These are phyloP conservation scores for Hymenoscyphus fructigenus DNA, from an alignment of 2,329 filamentous ascomycete genomes.

Conservation along the genomic window DNA sequence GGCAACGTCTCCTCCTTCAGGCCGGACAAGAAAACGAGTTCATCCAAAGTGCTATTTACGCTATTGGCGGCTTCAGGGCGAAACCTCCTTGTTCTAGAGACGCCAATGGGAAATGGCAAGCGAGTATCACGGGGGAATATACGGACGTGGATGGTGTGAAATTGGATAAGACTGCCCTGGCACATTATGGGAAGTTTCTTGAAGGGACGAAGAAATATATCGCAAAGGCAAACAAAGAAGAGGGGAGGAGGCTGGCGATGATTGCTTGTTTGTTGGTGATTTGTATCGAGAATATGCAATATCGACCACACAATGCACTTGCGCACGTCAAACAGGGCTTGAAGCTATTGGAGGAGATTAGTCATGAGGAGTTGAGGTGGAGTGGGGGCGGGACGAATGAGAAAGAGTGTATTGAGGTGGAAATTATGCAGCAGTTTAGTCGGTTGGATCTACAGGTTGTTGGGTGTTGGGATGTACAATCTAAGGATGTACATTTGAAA, in stretches of 20 bases:
- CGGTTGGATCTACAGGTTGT: constrained; percentile 25
- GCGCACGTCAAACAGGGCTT: constrained; percentile 20
- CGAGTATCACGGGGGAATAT: not conserved
- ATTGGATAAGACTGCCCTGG: constrained; percentile 13
- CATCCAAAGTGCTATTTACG: constrained; percentile 26
- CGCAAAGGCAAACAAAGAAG: constrained; percentile 8
- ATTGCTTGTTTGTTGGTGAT: constrained; percentile 29
- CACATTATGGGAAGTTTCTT: constrained; percentile 25
- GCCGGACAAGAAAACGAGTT: constrained; percentile 50
- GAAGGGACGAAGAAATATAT: constrained; percentile 20
- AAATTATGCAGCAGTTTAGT: constrained; percentile 28
- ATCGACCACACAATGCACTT: constrained; percentile 18
- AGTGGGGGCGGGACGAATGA: constrained; percentile 4
- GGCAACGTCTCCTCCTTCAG: constrained; percentile 58
- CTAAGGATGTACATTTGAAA: constrained; percentile 15
- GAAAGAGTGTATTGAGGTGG: constrained; percentile 24
- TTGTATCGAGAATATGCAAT: constrained; percentile 30
- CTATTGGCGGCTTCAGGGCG: constrained; percentile 27
- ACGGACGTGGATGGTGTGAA: constrained; percentile 1
- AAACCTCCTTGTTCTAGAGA: not conserved
- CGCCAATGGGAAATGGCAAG: too few relatives aligned
- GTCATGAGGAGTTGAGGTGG: not conserved
- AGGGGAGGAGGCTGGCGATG: constrained; percentile 21
- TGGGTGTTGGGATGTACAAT: constrained; percentile 17
- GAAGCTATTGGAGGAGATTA: constrained; percentile 22